phyloP scores from a whole-genome alignment of 208 protist species.

The Herpetomonas tarakana region DNA sequence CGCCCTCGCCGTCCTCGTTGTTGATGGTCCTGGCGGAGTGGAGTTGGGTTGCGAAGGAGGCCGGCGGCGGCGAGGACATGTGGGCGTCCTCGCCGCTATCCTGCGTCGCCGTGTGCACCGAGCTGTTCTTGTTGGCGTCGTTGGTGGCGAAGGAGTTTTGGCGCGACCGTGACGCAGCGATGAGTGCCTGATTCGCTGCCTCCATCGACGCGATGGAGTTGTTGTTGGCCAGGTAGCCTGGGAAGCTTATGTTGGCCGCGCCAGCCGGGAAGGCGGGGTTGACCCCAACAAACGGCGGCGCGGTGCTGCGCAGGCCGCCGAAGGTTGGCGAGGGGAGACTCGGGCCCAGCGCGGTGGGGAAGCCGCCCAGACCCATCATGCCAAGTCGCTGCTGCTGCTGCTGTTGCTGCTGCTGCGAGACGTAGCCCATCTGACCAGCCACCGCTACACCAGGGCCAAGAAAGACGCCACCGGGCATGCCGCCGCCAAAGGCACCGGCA shows the following conservation, averaged over 20 bases:
- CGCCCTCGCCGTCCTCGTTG: conserved; percentile 2
- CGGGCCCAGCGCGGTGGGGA: neutral
- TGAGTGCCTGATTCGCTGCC: conserved; percentile 28
- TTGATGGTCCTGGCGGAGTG: neutral
- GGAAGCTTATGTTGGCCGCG: conserved; percentile 9
- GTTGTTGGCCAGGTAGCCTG: conserved; percentile 15
- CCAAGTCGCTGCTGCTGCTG: conserved; percentile 4
- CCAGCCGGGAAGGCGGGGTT: neutral
- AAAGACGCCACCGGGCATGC: neutral
- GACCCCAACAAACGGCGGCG: neutral
- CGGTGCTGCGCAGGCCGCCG: neutral
- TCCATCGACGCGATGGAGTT: conserved; percentile 21
- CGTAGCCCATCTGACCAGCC: neutral
- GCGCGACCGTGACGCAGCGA: conserved; percentile 18
- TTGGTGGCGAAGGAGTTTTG: conserved; percentile 7
- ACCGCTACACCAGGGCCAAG: neutral
- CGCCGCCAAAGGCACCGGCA: neutral
- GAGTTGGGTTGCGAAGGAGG: neutral
- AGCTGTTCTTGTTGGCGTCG: neutral
- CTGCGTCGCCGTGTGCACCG: neutral
- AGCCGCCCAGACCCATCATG: neutral
- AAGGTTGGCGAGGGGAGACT: neutral
- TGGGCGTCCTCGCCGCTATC: conserved; percentile 4
- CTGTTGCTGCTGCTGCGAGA: conserved; percentile 22
- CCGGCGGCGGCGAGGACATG: neutral